Evolutionary conservation across 164 flowering plant species (phyloP), one percentile per base, ranked within the genome.

Genomic region (Liquidambar formosana): DNA sequence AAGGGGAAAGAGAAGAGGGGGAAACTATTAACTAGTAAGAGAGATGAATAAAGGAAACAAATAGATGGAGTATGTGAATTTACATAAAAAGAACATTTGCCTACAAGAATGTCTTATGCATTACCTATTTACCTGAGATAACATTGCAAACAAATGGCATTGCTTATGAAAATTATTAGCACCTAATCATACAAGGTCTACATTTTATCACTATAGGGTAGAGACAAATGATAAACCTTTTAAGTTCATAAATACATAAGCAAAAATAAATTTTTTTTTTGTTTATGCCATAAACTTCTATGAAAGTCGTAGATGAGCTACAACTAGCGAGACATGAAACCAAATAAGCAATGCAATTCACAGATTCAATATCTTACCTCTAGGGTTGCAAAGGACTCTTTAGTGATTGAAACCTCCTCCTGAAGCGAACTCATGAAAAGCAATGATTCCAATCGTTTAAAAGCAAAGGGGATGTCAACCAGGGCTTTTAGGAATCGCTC

Each of bases 391-490:
- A 94, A 88, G 19, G 96, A 85, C 73, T 92, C 91, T 69, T 84
- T 89, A 10, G 76, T 56, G 15, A 54, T 59, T 4, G 89, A 18
- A 60, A 80, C 81, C 27, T 94, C 98, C 75, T 94, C 98, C 64
- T 85, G 81, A 63, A 87, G 79, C 70, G 88, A 76, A 66, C 81
- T 67, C 89, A 90, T 89, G 66, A 88, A 89, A 71, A 83, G 82
- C 72, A 92, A 75, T n/a, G 91, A 73, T 46, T 92, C 97, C 62
- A 94, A 33, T 62, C 98, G 84, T 70, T 82, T 88, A 67, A 87
- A 93, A 65, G 93, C 91, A 79, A 85, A 88, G 26, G 98, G 98
- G 59, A 93, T 85, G 47, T 88, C 87, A 54, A 92, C 85, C 77
- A 94, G 75, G 14, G 78, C 76, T 77, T 92, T 94, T 15, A 94